Percentiles rank a stretch among this genome's conserved stretches.
Evolutionary conservation across 495 filamentous ascomycete species (phyloP).

Genomic region (Cercophora samala): DNA sequence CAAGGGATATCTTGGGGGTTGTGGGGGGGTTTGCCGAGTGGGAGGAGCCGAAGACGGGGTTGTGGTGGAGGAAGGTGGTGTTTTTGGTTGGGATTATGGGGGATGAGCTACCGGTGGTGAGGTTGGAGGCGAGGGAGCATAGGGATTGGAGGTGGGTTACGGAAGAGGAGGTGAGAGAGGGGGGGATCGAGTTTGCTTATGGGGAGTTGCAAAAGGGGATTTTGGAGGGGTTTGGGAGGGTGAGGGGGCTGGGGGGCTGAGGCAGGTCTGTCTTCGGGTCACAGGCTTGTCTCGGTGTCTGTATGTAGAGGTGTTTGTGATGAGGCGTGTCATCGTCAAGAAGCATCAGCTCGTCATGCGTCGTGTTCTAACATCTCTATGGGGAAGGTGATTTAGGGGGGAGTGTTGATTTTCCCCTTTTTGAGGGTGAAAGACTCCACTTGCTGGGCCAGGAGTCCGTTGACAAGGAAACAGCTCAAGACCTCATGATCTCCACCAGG

Average conservation of each 20-base stretch:
- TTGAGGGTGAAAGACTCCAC: not conserved
- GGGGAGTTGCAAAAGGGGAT: constrained; percentile 25
- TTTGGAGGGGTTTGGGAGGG: constrained; percentile 24
- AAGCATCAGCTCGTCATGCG: not conserved
- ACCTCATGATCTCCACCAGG: not conserved
- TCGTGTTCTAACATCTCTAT: not conserved
- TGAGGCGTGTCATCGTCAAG: too few species aligned
- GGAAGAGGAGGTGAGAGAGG: constrained; percentile 33
- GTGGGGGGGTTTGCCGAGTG: not conserved
- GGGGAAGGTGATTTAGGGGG: not conserved
- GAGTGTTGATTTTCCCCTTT: not conserved
- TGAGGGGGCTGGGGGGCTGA: not conserved
- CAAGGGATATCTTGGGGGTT: constrained; percentile 24
- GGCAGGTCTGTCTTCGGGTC: not conserved
- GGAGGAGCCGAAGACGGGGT: constrained; percentile 16
- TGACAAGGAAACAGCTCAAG: not conserved
- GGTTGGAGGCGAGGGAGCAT: constrained; percentile 37
- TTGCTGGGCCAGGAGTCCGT: not conserved
- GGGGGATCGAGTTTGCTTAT: constrained; percentile 34
- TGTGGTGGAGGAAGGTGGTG: constrained; percentile 34
- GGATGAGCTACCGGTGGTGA: constrained; percentile 28
- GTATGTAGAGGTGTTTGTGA: too few species aligned
- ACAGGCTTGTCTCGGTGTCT: not conserved
- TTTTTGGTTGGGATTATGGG: constrained; percentile 32
- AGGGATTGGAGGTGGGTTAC: constrained; percentile 39